Base-by-base conservation (phyloP, 345 rosid genomes). In the Eucalyptus guilfoylei region DNA sequence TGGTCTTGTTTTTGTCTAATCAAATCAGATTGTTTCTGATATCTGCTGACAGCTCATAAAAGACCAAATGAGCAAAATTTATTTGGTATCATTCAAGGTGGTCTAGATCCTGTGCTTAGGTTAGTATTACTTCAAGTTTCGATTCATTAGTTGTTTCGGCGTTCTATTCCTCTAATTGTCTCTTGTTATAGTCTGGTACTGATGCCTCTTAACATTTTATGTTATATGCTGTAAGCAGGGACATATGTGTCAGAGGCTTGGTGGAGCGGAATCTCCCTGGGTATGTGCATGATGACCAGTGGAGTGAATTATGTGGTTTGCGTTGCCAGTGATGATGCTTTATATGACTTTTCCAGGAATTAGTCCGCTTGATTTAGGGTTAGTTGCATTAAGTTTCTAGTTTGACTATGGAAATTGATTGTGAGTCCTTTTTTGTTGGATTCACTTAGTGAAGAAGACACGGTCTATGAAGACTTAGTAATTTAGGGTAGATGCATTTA, bases 71-170 rank as follows among this genome's bases (percentile, higher is more conserved):
- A 96, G 47, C 98, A 96, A 91, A 95, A 95, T 90, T 93, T 96
- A 90, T 96, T 96, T 88, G 98, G 96, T 88, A 96, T 96, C 44
- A 95, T 95, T 87, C 97, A 96, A 93, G 98, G 97, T 86, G 96
- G 97, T 89, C 91, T 95, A 86, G 98, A 96, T 94, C 96, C 96
- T 90, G 90, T 90, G 42, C 91, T 94, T 76, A 95, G 98, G 98
- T 96, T 89, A 91, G 88, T 89, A 52, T 87, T 32, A 55, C 26
- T 86, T 62, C 49, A 30, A 80, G 30, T 87, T 87, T 80, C 49
- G 16, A 49, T 62, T 49, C 87, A 64, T 81, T 49, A 86, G 30
- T 76, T 40, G 44, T 40, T 76, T 76, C 3, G 15, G 44, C 7
- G 0, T 86, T 86, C 44, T 23, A 45, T 58, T 21, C 67, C 45